A percentile compares a stretch with the other conserved stretches of the same genome.
Evolutionary conservation across 768 basidiomycete genomes (phyloP).

Genomic region (Hysterangium stoloniferum): DNA sequence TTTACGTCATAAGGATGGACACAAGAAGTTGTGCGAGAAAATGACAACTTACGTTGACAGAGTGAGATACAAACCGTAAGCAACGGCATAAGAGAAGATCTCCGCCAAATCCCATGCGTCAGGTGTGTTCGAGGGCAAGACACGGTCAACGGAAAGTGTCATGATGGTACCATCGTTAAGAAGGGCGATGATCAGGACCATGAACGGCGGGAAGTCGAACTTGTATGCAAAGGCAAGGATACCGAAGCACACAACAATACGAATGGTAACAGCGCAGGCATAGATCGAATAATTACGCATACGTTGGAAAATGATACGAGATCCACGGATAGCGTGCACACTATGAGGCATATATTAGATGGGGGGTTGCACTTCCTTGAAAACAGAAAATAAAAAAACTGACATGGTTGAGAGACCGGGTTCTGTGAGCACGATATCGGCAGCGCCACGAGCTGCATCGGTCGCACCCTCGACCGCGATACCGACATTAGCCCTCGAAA

Average conservation of each 20-base stretch:
- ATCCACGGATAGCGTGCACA: slow-evolving; percentile 96
- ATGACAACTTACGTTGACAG: slow-evolving; percentile 66
- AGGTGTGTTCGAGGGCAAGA: slow-evolving; percentile 85
- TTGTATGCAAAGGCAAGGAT: slow-evolving; percentile 93
- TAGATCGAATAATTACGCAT: slow-evolving; percentile 99
- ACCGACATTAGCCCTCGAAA: slow-evolving; percentile 98
- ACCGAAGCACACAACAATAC: slow-evolving; percentile 97
- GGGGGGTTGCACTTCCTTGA: neutral
- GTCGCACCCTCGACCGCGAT: slow-evolving; percentile 99
- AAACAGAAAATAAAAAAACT: slow-evolving; percentile 3
- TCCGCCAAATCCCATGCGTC: slow-evolving; percentile 95
- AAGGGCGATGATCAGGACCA: slow-evolving; percentile 96
- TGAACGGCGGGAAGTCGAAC: slow-evolving; percentile 99
- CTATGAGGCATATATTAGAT: slow-evolving; percentile 4
- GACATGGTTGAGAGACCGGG: slow-evolving; percentile 94
- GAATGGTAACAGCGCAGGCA: slow-evolving; percentile 92
- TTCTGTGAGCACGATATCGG: slow-evolving; percentile 96
- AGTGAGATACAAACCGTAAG: slow-evolving; percentile 92
- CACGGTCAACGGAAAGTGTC: slow-evolving; percentile 94
- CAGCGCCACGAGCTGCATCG: slow-evolving; percentile 96
- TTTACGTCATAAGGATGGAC: slow-evolving; percentile 10
- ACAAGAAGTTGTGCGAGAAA: slow-evolving; percentile 4
- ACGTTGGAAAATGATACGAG: slow-evolving; percentile 98
- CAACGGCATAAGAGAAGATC: slow-evolving; percentile 93
- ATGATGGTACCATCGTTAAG: slow-evolving; percentile 99